phyloP scores from a whole-genome alignment of 257 asterid species.

The Solanum commersonii region DNA sequence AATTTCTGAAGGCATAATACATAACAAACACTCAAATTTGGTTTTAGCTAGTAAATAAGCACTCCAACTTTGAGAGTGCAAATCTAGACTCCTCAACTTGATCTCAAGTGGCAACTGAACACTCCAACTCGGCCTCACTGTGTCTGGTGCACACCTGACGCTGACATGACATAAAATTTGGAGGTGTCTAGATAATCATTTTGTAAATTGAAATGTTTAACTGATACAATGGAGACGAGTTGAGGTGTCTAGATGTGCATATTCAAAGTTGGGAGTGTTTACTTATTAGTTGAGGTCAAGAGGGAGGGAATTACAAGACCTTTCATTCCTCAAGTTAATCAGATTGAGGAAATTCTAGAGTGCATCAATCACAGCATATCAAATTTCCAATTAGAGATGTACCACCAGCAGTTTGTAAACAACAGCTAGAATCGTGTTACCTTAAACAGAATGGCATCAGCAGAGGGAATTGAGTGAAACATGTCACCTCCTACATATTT shows the following conservation, averaged over 20 bases:
- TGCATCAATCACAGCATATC: neutral
- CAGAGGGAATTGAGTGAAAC: conserved; percentile 8
- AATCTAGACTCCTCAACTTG: too few species aligned
- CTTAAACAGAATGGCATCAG: conserved; percentile 11
- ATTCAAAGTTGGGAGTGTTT: neutral
- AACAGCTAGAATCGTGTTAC: neutral
- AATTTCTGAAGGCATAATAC: neutral
- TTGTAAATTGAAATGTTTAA: neutral
- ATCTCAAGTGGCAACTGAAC: too few species aligned
- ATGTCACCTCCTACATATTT: conserved; percentile 9
- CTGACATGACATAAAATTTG: too few species aligned
- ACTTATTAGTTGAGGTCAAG: neutral
- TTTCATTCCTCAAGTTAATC: neutral
- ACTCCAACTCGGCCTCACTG: too few species aligned
- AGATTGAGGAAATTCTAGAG: neutral
- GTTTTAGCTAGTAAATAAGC: too few species aligned
- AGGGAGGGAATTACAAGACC: neutral
- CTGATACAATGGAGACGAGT: too few species aligned
- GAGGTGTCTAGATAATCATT: too few species aligned
- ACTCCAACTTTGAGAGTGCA: too few species aligned
- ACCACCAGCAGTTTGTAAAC: neutral
- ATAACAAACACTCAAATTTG: too few species aligned
- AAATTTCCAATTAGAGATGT: neutral
- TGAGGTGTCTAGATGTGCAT: neutral
- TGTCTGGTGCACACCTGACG: too few species aligned